Conservation (phyloP, 2,329 filamentous ascomycete genomes). For the Pyrenochaeta sp. region DNA sequence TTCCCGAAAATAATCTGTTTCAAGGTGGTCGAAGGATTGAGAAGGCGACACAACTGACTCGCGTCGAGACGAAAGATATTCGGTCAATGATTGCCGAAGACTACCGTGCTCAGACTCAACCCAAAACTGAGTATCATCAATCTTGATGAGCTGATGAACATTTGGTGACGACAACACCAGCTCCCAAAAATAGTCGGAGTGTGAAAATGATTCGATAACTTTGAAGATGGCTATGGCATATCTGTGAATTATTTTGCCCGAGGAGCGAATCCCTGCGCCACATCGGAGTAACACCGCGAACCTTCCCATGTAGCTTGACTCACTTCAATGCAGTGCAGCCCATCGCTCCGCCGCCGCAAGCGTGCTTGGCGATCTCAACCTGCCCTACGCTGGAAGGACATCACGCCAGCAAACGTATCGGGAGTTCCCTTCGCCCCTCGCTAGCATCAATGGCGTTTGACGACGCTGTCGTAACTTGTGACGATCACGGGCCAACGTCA, state of each 20-base stretch:
- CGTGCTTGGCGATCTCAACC: neutral
- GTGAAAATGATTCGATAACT: neutral
- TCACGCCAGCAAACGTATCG: neutral
- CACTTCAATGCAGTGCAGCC: neutral
- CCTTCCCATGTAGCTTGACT: neutral
- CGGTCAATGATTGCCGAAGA: neutral
- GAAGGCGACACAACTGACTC: slow-evolving; percentile 14
- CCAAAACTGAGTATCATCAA: neutral
- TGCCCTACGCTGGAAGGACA: neutral
- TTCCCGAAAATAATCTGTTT: slow-evolving; percentile 2
- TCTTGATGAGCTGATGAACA: neutral
- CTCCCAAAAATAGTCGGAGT: neutral
- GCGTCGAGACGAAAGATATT: neutral
- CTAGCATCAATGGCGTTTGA: neutral
- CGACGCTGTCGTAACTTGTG: neutral
- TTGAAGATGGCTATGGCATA: neutral
- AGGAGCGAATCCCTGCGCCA: neutral
- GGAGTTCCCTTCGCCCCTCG: neutral
- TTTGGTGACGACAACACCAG: neutral
- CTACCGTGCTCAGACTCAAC: neutral
- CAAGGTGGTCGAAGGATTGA: slow-evolving; percentile 3
- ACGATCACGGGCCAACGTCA: neutral
- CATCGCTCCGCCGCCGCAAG: neutral
- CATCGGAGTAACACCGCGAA: neutral
- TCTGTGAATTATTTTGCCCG: neutral